These are phyloP conservation scores for Alternaria consortialis DNA, from an alignment of 2,329 filamentous ascomycete species.

Conservation along the genomic window DNA sequence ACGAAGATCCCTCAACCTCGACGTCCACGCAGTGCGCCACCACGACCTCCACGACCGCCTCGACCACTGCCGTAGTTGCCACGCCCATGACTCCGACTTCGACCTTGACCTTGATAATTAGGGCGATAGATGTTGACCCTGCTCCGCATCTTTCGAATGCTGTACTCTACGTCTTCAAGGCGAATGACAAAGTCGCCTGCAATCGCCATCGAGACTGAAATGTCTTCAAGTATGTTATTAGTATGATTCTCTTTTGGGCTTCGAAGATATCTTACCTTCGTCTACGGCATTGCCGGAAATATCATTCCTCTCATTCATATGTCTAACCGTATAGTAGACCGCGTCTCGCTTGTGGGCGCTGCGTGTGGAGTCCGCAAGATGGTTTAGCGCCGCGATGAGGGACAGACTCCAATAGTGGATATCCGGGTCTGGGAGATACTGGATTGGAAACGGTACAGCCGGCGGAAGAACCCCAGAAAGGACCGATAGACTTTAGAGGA, in stretches of 20 bases:
- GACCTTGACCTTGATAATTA: background rate
- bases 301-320: background rate
- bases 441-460: background rate
- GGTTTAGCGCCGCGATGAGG: background rate
- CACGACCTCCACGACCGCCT: background rate
- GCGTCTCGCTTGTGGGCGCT: background rate
- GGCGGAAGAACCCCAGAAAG: background rate
- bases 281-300: background rate
- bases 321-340: background rate
- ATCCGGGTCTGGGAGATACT: constrained; percentile 6
- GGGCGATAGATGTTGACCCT: background rate
- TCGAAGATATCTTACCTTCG: background rate
- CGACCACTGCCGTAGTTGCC: background rate
- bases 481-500: background rate
- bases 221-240: background rate
- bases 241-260: background rate
- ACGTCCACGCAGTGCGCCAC: background rate
- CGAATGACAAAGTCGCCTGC: constrained; percentile 4
- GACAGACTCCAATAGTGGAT: background rate
- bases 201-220: background rate
- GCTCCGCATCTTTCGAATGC: background rate
- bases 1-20: background rate
- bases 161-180: background rate
- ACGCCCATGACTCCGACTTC: background rate
- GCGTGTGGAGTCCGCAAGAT: background rate